phyloP scores from a whole-genome alignment of 1,284 basidiomycete genomes.

The Bondarzewia mesenterica region DNA sequence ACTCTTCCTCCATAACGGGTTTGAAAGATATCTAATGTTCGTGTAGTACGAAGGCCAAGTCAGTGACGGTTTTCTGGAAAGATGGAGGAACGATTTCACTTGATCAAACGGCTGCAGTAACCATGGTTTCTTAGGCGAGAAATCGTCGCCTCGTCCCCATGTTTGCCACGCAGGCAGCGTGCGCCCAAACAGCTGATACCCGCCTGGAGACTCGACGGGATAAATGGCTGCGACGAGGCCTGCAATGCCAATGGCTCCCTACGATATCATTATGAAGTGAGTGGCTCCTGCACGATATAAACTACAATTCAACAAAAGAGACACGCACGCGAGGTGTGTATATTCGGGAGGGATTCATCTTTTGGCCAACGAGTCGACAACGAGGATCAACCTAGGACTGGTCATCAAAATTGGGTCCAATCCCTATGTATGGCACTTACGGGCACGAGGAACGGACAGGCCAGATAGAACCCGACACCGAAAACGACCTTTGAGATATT shows the following conservation, averaged over 20 bases:
- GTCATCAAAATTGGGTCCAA: too few species aligned
- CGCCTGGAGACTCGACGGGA: conserved; percentile 57
- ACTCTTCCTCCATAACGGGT: conserved; percentile 36
- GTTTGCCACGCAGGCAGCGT: conserved; percentile 56
- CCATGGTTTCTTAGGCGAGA: conserved; percentile 45
- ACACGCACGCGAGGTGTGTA: conserved; percentile 45
- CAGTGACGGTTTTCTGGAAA: neutral
- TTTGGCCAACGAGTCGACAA: conserved; percentile 50
- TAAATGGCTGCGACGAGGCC: conserved; percentile 58
- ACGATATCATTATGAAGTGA: neutral
- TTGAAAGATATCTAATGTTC: conserved; percentile 36
- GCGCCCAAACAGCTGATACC: conserved; percentile 55
- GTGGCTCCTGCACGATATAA: neutral
- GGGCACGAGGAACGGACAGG: conserved; percentile 52
- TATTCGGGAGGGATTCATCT: conserved; percentile 60
- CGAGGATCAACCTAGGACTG: conserved; percentile 52
- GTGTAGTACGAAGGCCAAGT: too few species aligned
- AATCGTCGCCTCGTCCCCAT: conserved; percentile 47
- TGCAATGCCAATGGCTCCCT: conserved; percentile 61
- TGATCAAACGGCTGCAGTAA: conserved; percentile 60
- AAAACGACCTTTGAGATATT: conserved; percentile 38
- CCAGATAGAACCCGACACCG: conserved; percentile 56
- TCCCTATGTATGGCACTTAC: neutral
- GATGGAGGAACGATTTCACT: conserved; percentile 22
- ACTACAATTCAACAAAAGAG: neutral